phyloP scores from a whole-genome alignment of 768 basidiomycete genomes.

The Pleurotus eryngii region DNA sequence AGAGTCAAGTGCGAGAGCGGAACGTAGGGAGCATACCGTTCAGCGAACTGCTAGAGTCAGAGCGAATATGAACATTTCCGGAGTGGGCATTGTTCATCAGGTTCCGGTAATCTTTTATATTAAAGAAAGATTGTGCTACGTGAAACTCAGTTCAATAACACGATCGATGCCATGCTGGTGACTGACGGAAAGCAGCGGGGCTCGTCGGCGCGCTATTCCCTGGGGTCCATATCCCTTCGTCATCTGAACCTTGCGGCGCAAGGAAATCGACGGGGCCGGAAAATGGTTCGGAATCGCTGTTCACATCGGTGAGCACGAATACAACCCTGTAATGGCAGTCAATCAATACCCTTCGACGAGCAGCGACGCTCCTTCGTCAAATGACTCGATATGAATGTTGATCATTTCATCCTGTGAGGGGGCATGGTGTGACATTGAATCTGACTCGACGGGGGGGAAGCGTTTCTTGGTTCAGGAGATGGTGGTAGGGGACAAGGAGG shows the following conservation, averaged over 20 bases:
- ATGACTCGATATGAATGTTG: background rate
- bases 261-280: background rate
- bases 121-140: background rate
- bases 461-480: background rate
- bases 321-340: background rate
- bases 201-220: background rate
- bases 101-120: background rate
- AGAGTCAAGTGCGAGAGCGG: background rate
- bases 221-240: background rate
- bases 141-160: background rate
- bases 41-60: conserved; percentile 1
- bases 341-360: background rate
- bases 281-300: too few relatives aligned
- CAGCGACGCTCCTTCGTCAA: background rate
- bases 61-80: background rate
- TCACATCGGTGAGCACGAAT: too few relatives aligned
- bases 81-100: background rate
- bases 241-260: background rate
- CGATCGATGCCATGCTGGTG: too few relatives aligned
- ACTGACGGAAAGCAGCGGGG: background rate
- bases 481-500: background rate
- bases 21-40: background rate
- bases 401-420: background rate
- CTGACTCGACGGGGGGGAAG: too few relatives aligned
- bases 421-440: background rate